Evolutionary conservation across 331 rosid species (phyloP).

Genomic region (Rhamnella rubrinervis): DNA sequence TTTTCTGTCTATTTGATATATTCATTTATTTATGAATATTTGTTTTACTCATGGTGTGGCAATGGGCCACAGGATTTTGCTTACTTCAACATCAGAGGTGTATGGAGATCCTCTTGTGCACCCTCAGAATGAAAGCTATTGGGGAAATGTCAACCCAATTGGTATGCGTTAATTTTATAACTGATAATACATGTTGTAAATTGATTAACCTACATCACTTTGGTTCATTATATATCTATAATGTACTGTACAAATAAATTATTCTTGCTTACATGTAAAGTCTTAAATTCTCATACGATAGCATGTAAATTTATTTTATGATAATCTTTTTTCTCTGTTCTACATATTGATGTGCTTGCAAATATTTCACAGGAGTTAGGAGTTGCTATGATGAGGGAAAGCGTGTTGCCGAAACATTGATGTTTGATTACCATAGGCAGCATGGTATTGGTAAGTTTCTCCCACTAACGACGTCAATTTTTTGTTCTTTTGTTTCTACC

Average conservation of each 20-base stretch:
- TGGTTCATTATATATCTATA: no score
- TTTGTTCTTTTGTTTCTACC: not conserved
- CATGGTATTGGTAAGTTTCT: constrained; percentile 44
- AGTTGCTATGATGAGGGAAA: constrained; percentile 60
- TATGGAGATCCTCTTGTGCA: constrained; percentile 58
- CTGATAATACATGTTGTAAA: not conserved
- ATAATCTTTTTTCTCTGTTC: not conserved
- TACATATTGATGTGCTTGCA: not conserved
- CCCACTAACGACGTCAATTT: not conserved
- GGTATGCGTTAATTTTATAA: constrained; percentile 26
- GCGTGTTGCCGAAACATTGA: constrained; percentile 53
- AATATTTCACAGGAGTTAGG: constrained; percentile 39
- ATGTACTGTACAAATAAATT: no score
- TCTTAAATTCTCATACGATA: no score
- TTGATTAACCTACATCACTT: no score
- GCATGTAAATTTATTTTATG: no score
- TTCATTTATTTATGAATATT: not conserved
- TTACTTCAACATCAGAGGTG: constrained; percentile 55
- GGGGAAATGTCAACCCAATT: constrained; percentile 60
- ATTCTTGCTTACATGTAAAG: no score
- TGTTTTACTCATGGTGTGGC: constrained; percentile 8
- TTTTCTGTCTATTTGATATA: not conserved
- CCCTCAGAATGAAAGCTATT: constrained; percentile 52
- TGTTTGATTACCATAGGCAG: constrained; percentile 58
- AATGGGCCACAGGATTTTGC: constrained; percentile 43